Evolutionary conservation across 257 asterid species (phyloP).

Genomic region (Solanum virginianum): DNA sequence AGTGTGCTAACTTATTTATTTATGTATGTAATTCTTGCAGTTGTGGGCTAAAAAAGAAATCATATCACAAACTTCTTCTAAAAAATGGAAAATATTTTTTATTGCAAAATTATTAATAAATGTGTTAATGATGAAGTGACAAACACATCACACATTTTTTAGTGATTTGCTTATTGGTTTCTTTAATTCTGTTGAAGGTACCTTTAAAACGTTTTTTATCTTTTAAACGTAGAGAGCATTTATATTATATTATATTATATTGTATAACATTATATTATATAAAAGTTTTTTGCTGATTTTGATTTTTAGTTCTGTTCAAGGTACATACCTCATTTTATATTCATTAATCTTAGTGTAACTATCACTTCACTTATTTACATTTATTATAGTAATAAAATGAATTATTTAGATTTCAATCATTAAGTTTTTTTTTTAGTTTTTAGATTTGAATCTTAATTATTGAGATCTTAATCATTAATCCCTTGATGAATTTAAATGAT

Average conservation of each 20-base stretch:
- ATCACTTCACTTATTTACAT: neutral
- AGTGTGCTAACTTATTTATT: neutral
- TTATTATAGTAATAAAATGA: neutral
- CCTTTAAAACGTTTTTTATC: neutral
- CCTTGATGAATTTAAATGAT: neutral
- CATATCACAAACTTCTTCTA: neutral
- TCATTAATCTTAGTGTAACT: neutral
- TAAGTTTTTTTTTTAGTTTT: neutral
- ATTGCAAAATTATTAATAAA: neutral
- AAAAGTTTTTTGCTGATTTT: neutral
- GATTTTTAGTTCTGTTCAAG: neutral
- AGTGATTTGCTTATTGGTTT: too few relatives aligned
- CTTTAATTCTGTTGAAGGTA: too few relatives aligned
- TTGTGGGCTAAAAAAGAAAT: neutral
- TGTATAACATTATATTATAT: too few relatives aligned
- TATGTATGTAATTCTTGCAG: neutral
- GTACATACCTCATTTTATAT: neutral
- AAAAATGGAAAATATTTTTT: neutral
- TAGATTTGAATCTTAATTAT: neutral
- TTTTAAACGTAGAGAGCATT: neutral
- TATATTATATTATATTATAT: too few relatives aligned
- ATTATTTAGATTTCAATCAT: neutral
- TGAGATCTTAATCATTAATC: neutral
- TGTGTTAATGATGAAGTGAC: neutral
- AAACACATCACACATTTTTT: too few relatives aligned